A percentile compares a stretch with the other conserved stretches of the same genome.
These are phyloP conservation scores for Sophora flavescens DNA, from an alignment of 306 rosid species.

Conservation along the genomic window DNA sequence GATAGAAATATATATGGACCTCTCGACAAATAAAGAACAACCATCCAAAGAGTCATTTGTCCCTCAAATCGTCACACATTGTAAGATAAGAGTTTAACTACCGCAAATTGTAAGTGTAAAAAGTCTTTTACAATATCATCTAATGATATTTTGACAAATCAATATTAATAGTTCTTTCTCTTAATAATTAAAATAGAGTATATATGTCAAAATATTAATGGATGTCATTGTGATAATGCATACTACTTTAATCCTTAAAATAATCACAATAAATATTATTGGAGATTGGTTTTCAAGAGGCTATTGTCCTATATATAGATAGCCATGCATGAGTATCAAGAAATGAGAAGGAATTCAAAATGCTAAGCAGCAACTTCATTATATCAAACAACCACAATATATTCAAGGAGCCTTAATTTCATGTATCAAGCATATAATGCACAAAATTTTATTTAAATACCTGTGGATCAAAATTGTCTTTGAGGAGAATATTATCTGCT, in stretches of 20 bases:
- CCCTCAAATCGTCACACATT: background rate
- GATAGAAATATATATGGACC: background rate
- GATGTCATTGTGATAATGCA: too few relatives aligned
- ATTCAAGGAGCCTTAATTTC: background rate
- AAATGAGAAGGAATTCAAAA: slow-evolving; percentile 1
- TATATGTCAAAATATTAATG: too few relatives aligned
- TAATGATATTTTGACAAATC: too few relatives aligned
- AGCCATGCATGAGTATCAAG: background rate
- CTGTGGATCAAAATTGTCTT: slow-evolving; percentile 82
- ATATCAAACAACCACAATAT: background rate
- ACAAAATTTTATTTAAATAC: slow-evolving; percentile 48
- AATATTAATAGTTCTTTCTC: too few relatives aligned
- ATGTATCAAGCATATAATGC: background rate
- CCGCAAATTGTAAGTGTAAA: too few relatives aligned
- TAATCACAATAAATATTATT: background rate
- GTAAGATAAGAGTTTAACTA: too few relatives aligned
- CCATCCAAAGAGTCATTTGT: background rate
- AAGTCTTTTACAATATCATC: too few relatives aligned
- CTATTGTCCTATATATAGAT: background rate
- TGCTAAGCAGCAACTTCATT: background rate
- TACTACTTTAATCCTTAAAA: too few relatives aligned
- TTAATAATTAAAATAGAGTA: too few relatives aligned
- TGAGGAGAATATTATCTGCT: slow-evolving; percentile 78
- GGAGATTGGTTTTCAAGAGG: background rate
- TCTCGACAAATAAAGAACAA: background rate